Conservation (phyloP, 257 asterid species). For the Rubia yunnanensis region DNA sequence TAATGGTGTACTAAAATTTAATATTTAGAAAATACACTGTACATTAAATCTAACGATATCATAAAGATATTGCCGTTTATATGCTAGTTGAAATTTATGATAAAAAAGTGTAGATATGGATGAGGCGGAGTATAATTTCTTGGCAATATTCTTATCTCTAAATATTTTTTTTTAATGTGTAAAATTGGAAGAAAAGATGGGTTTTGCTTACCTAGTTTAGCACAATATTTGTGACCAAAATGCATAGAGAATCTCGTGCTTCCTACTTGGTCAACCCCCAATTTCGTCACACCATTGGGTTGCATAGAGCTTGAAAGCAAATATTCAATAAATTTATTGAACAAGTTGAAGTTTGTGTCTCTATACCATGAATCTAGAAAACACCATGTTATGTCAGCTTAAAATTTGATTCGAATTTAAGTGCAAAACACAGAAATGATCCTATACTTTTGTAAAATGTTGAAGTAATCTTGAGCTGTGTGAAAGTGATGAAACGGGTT, state of each 20-base stretch:
- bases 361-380: background rate
- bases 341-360: background rate
- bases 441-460: too few relatives aligned
- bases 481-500: too few relatives aligned
- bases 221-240: background rate
- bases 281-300: background rate
- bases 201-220: background rate
- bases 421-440: too few relatives aligned
- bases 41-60: too few relatives aligned
- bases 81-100: too few relatives aligned
- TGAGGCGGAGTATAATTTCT: background rate
- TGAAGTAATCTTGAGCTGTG: too few relatives aligned
- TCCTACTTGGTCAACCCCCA: background rate
- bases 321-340: background rate
- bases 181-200: background rate
- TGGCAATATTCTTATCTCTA: background rate
- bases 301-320: background rate
- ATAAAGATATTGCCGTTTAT: too few relatives aligned
- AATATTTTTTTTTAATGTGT: background rate
- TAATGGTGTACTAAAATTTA: too few relatives aligned
- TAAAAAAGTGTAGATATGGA: too few relatives aligned
- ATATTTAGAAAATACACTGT: too few relatives aligned
- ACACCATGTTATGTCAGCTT: too few relatives aligned
- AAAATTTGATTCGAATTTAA: too few relatives aligned
- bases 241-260: conserved; percentile 6